A percentile compares a stretch with the other conserved stretches of the same genome.
These are phyloP conservation scores for Rhodotorula sp. DNA, from an alignment of 1,284 basidiomycete genomes.

Conservation along the genomic window DNA sequence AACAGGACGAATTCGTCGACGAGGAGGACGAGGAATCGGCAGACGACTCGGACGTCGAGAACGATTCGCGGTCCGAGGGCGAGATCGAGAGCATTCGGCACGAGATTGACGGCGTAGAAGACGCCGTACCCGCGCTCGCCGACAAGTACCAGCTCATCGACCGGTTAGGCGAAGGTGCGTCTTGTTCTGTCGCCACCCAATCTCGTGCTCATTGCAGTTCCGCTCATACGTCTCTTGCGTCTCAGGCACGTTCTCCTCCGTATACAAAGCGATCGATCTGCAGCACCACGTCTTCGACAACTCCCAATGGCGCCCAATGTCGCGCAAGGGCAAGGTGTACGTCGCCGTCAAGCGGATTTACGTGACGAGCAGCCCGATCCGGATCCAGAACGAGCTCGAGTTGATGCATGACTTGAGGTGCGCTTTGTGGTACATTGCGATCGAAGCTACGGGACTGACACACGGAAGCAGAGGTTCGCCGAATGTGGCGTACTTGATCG, in stretches of 20 bases:
- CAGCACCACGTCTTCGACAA: slow-evolving; percentile 77
- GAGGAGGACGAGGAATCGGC: slow-evolving; percentile 20
- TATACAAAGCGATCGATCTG: slow-evolving; percentile 92
- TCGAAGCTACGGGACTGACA: background rate
- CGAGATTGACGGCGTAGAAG: slow-evolving; percentile 63
- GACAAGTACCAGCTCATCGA: slow-evolving; percentile 81
- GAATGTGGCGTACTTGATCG: slow-evolving; percentile 87
- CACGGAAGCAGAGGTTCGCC: slow-evolving; percentile 61
- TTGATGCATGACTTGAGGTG: slow-evolving; percentile 73
- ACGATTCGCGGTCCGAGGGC: slow-evolving; percentile 59
- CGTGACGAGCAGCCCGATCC: slow-evolving; percentile 86
- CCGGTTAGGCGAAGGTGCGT: slow-evolving; percentile 74
- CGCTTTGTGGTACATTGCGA: background rate
- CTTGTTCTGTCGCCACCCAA: background rate
- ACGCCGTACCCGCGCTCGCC: slow-evolving; percentile 61
- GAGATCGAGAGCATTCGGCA: slow-evolving; percentile 49
- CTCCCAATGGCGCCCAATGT: slow-evolving; percentile 59
- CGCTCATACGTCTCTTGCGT: background rate
- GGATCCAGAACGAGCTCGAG: slow-evolving; percentile 92
- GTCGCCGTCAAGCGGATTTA: slow-evolving; percentile 97
- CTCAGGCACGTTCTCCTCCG: slow-evolving; percentile 90
- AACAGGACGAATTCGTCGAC: slow-evolving; percentile 27
- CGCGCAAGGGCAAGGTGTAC: slow-evolving; percentile 54
- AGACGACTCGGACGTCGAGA: slow-evolving; percentile 51
- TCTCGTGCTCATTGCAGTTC: background rate